A percentile compares a stretch with the other conserved stretches of the same genome.
phyloP scores from a whole-genome alignment of 306 rosid genomes.

The Chamaecrista fasciculata region DNA sequence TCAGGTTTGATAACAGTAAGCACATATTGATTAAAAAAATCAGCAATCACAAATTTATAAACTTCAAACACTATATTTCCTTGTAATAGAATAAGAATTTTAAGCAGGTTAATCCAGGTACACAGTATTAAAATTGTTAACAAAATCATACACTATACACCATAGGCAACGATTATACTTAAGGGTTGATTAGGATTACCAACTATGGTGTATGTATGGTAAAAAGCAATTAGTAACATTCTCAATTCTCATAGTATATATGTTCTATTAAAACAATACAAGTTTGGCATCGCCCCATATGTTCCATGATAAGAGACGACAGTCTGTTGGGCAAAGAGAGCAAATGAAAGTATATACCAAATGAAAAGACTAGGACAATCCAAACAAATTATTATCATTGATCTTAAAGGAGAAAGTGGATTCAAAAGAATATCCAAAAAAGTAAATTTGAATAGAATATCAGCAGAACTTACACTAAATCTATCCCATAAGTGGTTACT shows the following conservation, averaged over 20 bases:
- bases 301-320: neutral
- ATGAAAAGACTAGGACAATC: neutral
- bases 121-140: neutral
- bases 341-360: conserved; percentile 3
- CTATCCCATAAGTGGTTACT: conserved; percentile 94
- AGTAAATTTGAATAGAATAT: conserved; percentile 19
- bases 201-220: neutral
- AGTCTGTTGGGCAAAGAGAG: neutral
- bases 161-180: neutral
- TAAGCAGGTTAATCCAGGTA: neutral
- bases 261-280: neutral
- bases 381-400: neutral
- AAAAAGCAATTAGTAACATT: neutral
- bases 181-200: neutral
- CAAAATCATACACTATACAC: neutral
- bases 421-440: neutral
- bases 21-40: neutral
- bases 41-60: conserved; percentile 14
- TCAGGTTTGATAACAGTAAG: neutral
- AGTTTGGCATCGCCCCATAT: conserved; percentile 1
- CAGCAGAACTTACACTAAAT: conserved; percentile 70
- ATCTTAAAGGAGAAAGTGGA: conserved; percentile 12
- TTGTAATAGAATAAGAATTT: neutral
- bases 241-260: no score
- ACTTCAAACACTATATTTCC: neutral